A percentile compares a stretch with the other conserved stretches of the same genome.
These are phyloP conservation scores for Corylus avellana DNA, from an alignment of 306 rosid genomes.

Conservation along the genomic window DNA sequence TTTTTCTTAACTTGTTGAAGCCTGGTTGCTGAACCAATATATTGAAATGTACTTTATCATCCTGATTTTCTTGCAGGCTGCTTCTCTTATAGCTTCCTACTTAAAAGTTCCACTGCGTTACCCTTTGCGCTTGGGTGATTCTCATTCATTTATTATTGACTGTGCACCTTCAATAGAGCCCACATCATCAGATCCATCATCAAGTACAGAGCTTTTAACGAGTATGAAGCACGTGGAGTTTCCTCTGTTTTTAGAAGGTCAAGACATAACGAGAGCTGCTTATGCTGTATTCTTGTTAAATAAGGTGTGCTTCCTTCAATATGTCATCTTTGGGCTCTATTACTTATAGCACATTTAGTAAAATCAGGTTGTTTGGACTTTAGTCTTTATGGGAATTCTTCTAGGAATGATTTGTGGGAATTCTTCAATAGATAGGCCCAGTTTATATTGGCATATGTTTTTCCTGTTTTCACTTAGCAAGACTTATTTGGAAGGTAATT, in stretches of 20 bases:
- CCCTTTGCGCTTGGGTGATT: constrained; percentile 77
- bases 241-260: constrained; percentile 92
- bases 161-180: constrained; percentile 76
- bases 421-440: no score
- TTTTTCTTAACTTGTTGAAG: constrained; percentile 10
- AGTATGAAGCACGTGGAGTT: constrained; percentile 67
- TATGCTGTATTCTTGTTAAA: constrained; percentile 91
- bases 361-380: constrained; percentile 2
- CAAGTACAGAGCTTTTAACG: constrained; percentile 38
- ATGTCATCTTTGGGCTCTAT: constrained; percentile 10
- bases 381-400: not conserved
- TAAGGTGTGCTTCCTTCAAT: constrained; percentile 58
- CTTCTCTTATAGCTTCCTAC: constrained; percentile 79
- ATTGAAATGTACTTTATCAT: constrained; percentile 34
- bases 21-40: constrained; percentile 27
- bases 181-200: constrained; percentile 50
- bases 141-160: constrained; percentile 82
- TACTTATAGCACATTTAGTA: constrained; percentile 12
- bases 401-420: no score
- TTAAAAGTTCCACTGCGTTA: constrained; percentile 89
- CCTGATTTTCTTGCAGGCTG: constrained; percentile 68
- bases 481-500: no score
- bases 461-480: no score
- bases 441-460: no score
- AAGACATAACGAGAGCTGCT: constrained; percentile 92